Evolutionary conservation across 148 eudicot species (phyloP).

Genomic region (Pouteria glomerata): DNA sequence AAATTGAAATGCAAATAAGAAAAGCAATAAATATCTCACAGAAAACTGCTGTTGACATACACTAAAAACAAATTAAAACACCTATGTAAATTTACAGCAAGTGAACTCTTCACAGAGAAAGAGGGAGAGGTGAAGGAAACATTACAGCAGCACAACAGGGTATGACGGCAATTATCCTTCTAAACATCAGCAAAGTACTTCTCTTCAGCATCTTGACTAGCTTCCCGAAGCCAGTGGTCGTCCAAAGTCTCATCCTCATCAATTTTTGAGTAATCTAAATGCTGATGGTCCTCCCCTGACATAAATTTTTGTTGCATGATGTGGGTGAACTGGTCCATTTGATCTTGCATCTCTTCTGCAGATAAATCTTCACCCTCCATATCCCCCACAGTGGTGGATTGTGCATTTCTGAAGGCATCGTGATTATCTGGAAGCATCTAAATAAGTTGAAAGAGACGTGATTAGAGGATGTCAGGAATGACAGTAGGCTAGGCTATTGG

Average conservation of each 20-base stretch:
- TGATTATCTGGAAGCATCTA: not conserved
- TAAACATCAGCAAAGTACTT: conserved; percentile 80
- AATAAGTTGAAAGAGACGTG: not conserved
- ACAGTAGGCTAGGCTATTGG: not conserved
- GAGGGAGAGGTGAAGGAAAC: no score
- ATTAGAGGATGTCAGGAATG: not conserved
- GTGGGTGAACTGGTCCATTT: conserved; percentile 72
- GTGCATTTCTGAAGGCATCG: not conserved
- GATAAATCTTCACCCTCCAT: conserved; percentile 34
- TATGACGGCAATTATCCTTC: no score
- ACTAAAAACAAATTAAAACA: no score
- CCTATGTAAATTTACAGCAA: no score
- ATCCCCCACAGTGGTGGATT: conserved; percentile 7
- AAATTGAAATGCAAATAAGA: no score
- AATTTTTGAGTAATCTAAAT: conserved; percentile 74
- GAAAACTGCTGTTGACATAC: no score
- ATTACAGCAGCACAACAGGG: no score
- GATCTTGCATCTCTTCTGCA: conserved; percentile 72
- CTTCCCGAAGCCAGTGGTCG: conserved; percentile 93
- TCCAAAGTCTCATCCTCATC: conserved; percentile 72
- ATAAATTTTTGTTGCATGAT: conserved; percentile 90
- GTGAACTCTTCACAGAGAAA: no score
- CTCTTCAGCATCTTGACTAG: conserved; percentile 84
- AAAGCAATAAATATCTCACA: no score
- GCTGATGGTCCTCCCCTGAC: conserved; percentile 76